A percentile compares a stretch with the other conserved stretches of the same genome.
phyloP scores from a whole-genome alignment of 768 basidiomycete species.

The Calocybe gangraenosa region DNA sequence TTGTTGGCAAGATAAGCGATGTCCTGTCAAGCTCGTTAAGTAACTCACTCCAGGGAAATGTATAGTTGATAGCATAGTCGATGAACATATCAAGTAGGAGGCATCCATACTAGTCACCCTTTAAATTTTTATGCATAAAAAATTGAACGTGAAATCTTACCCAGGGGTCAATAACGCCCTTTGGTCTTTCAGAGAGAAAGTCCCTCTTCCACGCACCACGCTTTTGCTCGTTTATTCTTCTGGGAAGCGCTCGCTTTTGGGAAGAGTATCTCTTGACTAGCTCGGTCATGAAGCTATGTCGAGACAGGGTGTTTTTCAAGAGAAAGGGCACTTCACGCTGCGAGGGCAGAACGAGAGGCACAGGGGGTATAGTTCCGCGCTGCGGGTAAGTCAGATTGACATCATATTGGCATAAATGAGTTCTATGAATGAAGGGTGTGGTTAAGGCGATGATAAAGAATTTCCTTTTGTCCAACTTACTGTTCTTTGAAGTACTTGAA shows the following conservation, averaged over 20 bases:
- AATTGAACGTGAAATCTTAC: conserved; percentile 21
- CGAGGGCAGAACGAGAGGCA: conserved; percentile 30
- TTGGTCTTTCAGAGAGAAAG: conserved; percentile 37
- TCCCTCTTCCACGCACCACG: conserved; percentile 42
- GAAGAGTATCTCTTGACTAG: conserved; percentile 20
- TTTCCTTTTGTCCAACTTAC: conserved; percentile 38
- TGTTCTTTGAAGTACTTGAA: conserved; percentile 67
- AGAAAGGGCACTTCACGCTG: conserved; percentile 31
- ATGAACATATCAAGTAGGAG: conserved; percentile 58
- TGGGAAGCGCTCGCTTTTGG: conserved; percentile 17
- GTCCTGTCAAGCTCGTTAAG: not conserved
- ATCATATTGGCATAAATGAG: conserved; percentile 59
- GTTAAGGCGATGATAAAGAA: not conserved
- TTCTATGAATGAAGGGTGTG: conserved; percentile 29
- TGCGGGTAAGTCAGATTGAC: conserved; percentile 71
- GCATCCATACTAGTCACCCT: conserved; percentile 51
- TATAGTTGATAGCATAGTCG: conserved; percentile 71
- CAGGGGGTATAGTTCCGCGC: conserved; percentile 42
- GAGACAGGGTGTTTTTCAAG: conserved; percentile 12
- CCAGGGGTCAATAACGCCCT: conserved; percentile 56
- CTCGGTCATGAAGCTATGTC: conserved; percentile 17
- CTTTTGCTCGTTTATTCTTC: conserved; percentile 21
- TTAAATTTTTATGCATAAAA: conserved; percentile 1
- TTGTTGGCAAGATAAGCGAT: not conserved
- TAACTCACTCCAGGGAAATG: conserved; percentile 51